Base-by-base conservation (phyloP, 805 yeast species). In the Kodamaea neixiangensis region DNA sequence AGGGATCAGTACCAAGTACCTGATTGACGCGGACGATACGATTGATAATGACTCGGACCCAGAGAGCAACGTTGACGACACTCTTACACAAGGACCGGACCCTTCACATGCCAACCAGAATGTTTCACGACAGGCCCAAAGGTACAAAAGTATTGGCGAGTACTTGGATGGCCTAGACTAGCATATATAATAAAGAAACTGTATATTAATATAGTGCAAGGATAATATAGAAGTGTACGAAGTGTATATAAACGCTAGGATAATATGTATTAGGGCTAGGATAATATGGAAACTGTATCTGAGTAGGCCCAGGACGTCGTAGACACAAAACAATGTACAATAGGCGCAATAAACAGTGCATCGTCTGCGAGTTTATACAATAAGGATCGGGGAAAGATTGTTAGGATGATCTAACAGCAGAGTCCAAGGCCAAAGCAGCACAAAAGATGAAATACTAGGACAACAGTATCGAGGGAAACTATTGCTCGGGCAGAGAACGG, bases 1-100 rank as follows among this genome's bases (percentile, higher is more conserved):
- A 20, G 48, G 42, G 11, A 19, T 17, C 4, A 35, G 51, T n/a
- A 42, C 48, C 2, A 48, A 48, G 40, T 48, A 48, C 41, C 51
- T 44, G 51, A 34, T 47, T 19, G 43, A 47, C 13, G 46, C 35
- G 2, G 53, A 49, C 25, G 35, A 19, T 17, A 48, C 44, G 25
- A 10, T 48, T 14, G 49, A 45, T 5, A 46, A 51, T 9, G 41
- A 46, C n/a, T 35, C 15, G n/a, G 42, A 14, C 14, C 21, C 34
- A 21, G 18, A n/a, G n/a, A n/a, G n/a, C n/a, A n/a, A n/a, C n/a
- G n/a, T 31, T 9, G 29, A 40, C 42, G 47, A 43, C 7, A 21
- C 42, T 6, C 34, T 20, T 13, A 37, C 41, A 37, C 41, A 37
- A 37, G 41, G 5, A 5, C 31, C 41, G 20, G 41, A 37, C 21